Conservation (phyloP, 768 basidiomycete species). For the Kwoniella mangroviensis region DNA sequence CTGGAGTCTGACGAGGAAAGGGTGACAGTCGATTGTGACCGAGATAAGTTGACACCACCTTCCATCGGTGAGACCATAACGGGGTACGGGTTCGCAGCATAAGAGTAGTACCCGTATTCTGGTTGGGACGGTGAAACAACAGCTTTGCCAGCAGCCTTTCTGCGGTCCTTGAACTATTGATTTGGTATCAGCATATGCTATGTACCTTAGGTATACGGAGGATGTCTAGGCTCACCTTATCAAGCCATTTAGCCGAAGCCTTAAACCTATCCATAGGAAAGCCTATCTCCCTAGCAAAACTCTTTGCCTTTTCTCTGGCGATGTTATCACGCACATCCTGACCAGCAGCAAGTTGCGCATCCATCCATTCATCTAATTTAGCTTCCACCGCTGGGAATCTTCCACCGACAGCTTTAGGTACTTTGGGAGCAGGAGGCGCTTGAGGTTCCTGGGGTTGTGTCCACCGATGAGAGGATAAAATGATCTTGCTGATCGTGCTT, state of each 20-base stretch:
- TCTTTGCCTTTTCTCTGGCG: constrained; percentile 52
- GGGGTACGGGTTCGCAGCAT: constrained; percentile 26
- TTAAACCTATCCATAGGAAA: constrained; percentile 54
- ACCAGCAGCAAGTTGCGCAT: constrained; percentile 48
- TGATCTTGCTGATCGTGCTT: constrained; percentile 56
- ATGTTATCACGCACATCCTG: constrained; percentile 50
- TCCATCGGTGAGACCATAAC: constrained; percentile 28
- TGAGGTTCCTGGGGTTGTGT: constrained; percentile 46
- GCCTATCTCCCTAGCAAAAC: constrained; percentile 50
- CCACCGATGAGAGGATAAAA: constrained; percentile 53
- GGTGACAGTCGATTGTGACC: constrained; percentile 47
- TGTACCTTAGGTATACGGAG: neutral
- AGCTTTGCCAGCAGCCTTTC: constrained; percentile 46
- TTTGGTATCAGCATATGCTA: constrained; percentile 19
- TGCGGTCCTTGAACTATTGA: constrained; percentile 54
- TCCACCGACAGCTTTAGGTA: constrained; percentile 44
- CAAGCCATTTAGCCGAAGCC: constrained; percentile 56
- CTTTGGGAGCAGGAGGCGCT: constrained; percentile 37
- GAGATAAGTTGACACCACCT: constrained; percentile 32
- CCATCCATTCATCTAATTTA: constrained; percentile 55
- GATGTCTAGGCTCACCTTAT: constrained; percentile 40
- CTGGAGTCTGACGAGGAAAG: constrained; percentile 44
- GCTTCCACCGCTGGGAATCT: constrained; percentile 55
- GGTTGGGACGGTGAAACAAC: constrained; percentile 33
- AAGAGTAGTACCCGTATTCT: constrained; percentile 33